phyloP scores from a whole-genome alignment of 179 eudicot genomes.

The Vitellaria paradoxa region DNA sequence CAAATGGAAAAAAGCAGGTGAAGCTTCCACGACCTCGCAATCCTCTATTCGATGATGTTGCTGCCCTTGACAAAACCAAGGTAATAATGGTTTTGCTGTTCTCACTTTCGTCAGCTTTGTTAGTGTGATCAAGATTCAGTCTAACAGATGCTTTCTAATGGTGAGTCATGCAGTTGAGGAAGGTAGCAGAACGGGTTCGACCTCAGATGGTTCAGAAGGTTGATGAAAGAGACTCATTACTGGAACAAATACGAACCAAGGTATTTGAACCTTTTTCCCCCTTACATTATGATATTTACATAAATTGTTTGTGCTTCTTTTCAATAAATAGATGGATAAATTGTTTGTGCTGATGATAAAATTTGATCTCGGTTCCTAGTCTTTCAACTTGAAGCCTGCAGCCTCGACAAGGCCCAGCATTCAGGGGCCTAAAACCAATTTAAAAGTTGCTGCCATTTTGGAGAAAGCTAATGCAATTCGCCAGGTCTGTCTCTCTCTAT shows the following conservation, averaged over 20 bases:
- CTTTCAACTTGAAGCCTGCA: conserved; percentile 89
- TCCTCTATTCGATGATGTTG: conserved; percentile 88
- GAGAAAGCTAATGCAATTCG: conserved; percentile 96
- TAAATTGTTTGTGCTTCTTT: too few species aligned
- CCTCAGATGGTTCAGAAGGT: conserved; percentile 38
- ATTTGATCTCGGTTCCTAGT: conserved; percentile 36
- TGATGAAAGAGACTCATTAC: conserved; percentile 71
- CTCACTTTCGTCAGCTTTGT: background rate
- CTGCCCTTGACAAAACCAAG: conserved; percentile 90
- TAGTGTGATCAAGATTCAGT: background rate
- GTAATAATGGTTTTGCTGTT: conserved; percentile 28
- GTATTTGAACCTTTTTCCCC: conserved; percentile 23
- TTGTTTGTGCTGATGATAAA: conserved; percentile 21
- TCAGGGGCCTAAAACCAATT: conserved; percentile 86
- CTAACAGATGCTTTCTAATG: background rate
- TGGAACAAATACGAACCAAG: conserved; percentile 88
- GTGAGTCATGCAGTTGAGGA: conserved; percentile 58
- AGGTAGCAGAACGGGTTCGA: conserved; percentile 62
- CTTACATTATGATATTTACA: too few species aligned
- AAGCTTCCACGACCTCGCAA: conserved; percentile 83
- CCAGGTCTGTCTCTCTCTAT: conserved; percentile 51
- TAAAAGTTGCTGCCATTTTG: conserved; percentile 91
- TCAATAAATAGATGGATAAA: background rate
- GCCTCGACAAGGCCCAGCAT: conserved; percentile 64
- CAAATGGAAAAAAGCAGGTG: conserved; percentile 46